Evolutionary conservation across 768 basidiomycete genomes (phyloP).

Genomic region (Lenzites betulinus): DNA sequence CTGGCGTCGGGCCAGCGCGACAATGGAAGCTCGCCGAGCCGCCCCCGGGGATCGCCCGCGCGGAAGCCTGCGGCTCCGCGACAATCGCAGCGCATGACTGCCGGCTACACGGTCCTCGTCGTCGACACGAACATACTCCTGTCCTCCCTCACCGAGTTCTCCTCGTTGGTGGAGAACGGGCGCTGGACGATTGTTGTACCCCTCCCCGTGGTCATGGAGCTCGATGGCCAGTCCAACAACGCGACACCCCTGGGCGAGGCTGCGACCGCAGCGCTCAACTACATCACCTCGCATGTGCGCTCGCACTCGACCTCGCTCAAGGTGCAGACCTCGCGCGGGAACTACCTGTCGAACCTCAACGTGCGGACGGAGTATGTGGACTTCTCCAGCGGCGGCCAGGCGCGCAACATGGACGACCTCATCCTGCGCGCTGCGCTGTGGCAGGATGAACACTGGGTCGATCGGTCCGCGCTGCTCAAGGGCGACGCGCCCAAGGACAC

Average conservation of each 20-base stretch:
- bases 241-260: constrained; percentile 68
- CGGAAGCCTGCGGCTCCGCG: constrained; percentile 33
- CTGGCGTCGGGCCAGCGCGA: constrained; percentile 49
- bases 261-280: constrained; percentile 71
- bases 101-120: constrained; percentile 89
- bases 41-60: constrained; percentile 33
- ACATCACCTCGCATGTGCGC: constrained; percentile 75
- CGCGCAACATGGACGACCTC: constrained; percentile 91
- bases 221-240: constrained; percentile 84
- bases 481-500: constrained; percentile 40
- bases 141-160: constrained; percentile 73
- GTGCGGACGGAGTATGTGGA: constrained; percentile 86
- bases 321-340: constrained; percentile 93
- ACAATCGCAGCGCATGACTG: constrained; percentile 57
- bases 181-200: constrained; percentile 91
- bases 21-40: constrained; percentile 27
- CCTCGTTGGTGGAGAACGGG: constrained; percentile 74
- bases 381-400: constrained; percentile 53
- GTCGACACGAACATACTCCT: constrained; percentile 95
- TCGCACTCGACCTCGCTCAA: constrained; percentile 79
- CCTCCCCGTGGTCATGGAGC: constrained; percentile 93
- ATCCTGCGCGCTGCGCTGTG: constrained; percentile 91
- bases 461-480: constrained; percentile 75
- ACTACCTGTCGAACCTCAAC: constrained; percentile 82
- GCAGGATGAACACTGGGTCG: constrained; percentile 92